Percentiles rank a stretch among this genome's conserved stretches.
These are phyloP conservation scores for Mycena floridula DNA, from an alignment of 768 basidiomycete species.

Conservation along the genomic window DNA sequence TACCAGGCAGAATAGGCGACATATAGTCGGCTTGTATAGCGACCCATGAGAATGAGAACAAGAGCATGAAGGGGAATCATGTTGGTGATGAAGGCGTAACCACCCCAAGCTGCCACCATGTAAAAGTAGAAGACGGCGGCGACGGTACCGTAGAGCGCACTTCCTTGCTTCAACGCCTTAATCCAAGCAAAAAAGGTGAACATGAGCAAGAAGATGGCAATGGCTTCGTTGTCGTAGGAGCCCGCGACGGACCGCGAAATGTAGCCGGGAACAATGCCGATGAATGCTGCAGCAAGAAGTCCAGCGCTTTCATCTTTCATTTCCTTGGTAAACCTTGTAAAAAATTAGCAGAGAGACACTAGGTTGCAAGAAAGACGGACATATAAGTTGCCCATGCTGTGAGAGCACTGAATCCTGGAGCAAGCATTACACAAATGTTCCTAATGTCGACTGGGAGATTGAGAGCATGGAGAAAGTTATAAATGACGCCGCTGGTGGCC, in stretches of 20 bases:
- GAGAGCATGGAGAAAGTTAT: slow-evolving; percentile 80
- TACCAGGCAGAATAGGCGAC: slow-evolving; percentile 98
- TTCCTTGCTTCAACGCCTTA: slow-evolving; percentile 90
- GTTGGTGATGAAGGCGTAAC: slow-evolving; percentile 99
- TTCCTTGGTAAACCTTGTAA: slow-evolving; percentile 85
- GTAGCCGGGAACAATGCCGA: slow-evolving; percentile 96
- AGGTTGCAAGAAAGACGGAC: slow-evolving; percentile 35
- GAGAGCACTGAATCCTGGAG: slow-evolving; percentile 93
- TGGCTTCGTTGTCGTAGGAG: slow-evolving; percentile 99
- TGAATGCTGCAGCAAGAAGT: slow-evolving; percentile 95
- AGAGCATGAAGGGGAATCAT: slow-evolving; percentile 98
- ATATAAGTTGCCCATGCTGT: slow-evolving; percentile 97
- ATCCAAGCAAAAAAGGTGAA: slow-evolving; percentile 98
- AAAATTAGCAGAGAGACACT: slow-evolving; percentile 1
- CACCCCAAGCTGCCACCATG: slow-evolving; percentile 99
- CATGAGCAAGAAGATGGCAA: slow-evolving; percentile 99
- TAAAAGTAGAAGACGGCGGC: slow-evolving; percentile 98
- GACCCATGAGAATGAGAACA: slow-evolving; percentile 93
- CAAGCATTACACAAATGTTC: slow-evolving; percentile 93
- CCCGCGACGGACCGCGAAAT: slow-evolving; percentile 99
- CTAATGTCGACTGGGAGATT: slow-evolving; percentile 96
- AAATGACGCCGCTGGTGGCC: slow-evolving; percentile 97
- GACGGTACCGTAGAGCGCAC: slow-evolving; percentile 83
- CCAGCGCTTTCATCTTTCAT: slow-evolving; percentile 95
- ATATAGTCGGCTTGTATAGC: slow-evolving; percentile 88